Evolutionary conservation across 176 grass and related monocot genomes (phyloP).

Genomic region (Zea luxurians): DNA sequence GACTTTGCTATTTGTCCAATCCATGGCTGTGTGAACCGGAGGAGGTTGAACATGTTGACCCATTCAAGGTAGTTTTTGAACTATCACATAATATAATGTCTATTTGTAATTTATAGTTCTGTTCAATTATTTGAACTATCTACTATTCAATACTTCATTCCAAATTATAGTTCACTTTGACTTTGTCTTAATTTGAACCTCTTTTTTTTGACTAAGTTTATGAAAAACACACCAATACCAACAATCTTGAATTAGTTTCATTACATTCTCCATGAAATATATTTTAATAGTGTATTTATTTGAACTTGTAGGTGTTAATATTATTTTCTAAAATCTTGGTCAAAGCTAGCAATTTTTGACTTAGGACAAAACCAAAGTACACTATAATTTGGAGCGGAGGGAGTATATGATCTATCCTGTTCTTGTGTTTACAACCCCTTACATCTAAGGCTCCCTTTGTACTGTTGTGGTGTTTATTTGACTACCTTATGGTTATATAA

Average conservation of each 20-base stretch:
- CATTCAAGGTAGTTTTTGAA: constrained; percentile 77
- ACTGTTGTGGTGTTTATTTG: constrained; percentile 14
- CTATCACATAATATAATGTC: constrained; percentile 22
- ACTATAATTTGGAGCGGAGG: background rate
- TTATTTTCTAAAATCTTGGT: background rate
- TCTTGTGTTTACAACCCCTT: constrained; percentile 25
- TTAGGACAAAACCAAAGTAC: background rate
- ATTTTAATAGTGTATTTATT: background rate
- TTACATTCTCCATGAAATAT: background rate
- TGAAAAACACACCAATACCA: background rate
- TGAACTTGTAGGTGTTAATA: background rate
- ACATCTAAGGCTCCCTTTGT: background rate
- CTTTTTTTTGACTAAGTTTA: background rate
- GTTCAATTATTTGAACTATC: background rate
- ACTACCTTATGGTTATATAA: constrained; percentile 18
- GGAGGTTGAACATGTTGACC: constrained; percentile 96
- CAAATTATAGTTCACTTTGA: background rate
- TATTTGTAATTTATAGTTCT: background rate
- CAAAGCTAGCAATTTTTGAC: background rate
- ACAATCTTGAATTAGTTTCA: background rate
- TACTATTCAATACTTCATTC: background rate
- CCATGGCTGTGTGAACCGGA: constrained; percentile 98
- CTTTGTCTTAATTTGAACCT: background rate
- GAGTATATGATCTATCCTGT: background rate
- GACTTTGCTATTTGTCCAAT: constrained; percentile 87